Conservation (phyloP, 2,329 filamentous ascomycete species). For the Ceratocystiopsis minuta region DNA sequence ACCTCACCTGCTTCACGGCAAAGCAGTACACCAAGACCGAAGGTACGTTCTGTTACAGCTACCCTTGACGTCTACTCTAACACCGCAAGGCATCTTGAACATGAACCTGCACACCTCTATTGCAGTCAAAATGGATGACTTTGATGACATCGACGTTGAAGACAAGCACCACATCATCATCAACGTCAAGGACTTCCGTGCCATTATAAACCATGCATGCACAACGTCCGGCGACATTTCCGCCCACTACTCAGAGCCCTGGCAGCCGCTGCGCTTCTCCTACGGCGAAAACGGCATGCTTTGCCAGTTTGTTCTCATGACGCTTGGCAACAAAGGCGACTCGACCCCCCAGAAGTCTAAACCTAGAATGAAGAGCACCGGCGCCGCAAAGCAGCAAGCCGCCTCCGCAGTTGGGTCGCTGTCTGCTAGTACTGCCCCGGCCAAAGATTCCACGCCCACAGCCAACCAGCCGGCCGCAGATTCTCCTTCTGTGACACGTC, state of each 20-base stretch:
- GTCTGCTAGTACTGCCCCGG: neutral
- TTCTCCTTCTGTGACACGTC: neutral
- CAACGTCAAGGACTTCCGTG: conserved; percentile 67
- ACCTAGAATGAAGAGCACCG: neutral
- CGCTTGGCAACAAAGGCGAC: conserved; percentile 44
- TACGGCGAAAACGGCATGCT: conserved; percentile 51
- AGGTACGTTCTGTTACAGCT: conserved; percentile 19
- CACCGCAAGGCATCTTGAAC: conserved; percentile 44
- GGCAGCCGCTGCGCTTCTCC: conserved; percentile 52
- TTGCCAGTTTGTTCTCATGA: conserved; percentile 71
- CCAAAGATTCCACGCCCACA: neutral
- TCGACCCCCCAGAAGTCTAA: conserved; percentile 16
- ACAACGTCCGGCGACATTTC: conserved; percentile 47
- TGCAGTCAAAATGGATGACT: conserved; percentile 57
- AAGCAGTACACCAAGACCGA: conserved; percentile 51
- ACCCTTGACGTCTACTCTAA: too few species aligned
- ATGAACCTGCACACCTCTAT: conserved; percentile 69
- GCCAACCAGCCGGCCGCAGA: conserved; percentile 12
- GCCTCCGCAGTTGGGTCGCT: too few species aligned
- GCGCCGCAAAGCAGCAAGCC: neutral
- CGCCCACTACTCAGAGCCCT: conserved; percentile 53
- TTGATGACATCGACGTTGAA: conserved; percentile 56
- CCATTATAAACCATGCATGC: conserved; percentile 59
- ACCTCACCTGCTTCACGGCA: conserved; percentile 69
- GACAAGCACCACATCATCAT: conserved; percentile 64